Conservation (phyloP, 225 moss, liverwort and hornwort genomes). For the Pseudisothecium myosuroides region DNA sequence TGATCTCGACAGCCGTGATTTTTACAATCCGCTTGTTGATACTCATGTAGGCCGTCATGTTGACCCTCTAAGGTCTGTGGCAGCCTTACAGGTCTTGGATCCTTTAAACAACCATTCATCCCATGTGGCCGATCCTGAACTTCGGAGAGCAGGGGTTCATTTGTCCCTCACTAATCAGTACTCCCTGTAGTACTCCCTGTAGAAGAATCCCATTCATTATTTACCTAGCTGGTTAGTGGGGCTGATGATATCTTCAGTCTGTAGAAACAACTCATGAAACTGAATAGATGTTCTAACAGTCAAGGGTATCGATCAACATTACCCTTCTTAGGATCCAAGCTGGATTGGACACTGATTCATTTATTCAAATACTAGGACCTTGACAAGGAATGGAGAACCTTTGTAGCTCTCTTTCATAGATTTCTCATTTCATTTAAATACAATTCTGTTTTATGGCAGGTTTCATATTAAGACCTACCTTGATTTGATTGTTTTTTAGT, state of each 20-base stretch:
- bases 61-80: conserved; percentile 21
- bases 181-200: conserved; percentile 32
- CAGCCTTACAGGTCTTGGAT: conserved; percentile 24
- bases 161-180: conserved; percentile 44
- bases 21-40: conserved; percentile 19
- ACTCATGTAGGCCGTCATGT: conserved; percentile 14
- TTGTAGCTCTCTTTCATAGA: neutral
- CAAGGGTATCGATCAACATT: neutral
- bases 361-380: neutral
- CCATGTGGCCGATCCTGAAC: conserved; percentile 28
- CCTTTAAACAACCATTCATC: conserved; percentile 9
- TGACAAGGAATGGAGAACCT: neutral
- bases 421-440: neutral
- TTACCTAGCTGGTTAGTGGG: neutral
- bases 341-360: neutral
- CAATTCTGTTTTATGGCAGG: neutral
- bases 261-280: conserved; percentile 28
- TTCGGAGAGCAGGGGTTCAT: conserved; percentile 41
- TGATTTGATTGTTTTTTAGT: neutral
- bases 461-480: neutral
- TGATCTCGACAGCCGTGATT: conserved; percentile 25
- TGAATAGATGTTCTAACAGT: neutral
- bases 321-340: neutral
- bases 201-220: conserved; percentile 8
- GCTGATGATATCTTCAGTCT: neutral